phyloP scores from a whole-genome alignment of 2,329 filamentous ascomycete species.

The Volutella citrinella region DNA sequence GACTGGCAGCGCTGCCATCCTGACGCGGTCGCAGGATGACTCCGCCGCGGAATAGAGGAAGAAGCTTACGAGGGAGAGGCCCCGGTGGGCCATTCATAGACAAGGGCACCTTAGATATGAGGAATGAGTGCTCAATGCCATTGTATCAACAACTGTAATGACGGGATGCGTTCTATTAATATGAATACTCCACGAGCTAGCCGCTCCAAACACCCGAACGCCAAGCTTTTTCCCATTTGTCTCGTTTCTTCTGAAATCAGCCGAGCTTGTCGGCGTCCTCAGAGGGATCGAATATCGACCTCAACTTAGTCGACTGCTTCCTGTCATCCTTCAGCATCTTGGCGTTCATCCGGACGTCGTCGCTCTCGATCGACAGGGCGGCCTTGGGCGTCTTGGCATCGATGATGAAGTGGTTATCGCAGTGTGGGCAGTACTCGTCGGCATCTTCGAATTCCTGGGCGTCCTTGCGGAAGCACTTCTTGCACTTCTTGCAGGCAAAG shows the following conservation, averaged over 20 bases:
- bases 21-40: constrained; percentile 58
- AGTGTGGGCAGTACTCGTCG: constrained; percentile 98
- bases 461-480: constrained; percentile 96
- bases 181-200: constrained; percentile 16
- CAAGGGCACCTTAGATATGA: constrained; percentile 20
- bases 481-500: constrained; percentile 99
- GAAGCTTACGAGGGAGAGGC: constrained; percentile 10
- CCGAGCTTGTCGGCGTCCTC: constrained; percentile 74
- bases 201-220: constrained; percentile 27
- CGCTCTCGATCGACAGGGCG: constrained; percentile 81
- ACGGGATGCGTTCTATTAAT: constrained; percentile 22
- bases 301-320: constrained; percentile 50
- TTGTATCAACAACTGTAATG: constrained; percentile 38
- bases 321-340: constrained; percentile 94
- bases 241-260: too few relatives aligned
- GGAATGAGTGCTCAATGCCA: constrained; percentile 27
- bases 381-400: constrained; percentile 84
- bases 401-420: constrained; percentile 96
- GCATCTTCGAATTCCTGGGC: constrained; percentile 88
- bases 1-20: constrained; percentile 67
- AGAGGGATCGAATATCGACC: constrained; percentile 74
- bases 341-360: constrained; percentile 80
- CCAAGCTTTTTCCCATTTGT: constrained; percentile 23
- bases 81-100: constrained; percentile 27
- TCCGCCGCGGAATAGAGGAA: constrained; percentile 34